These are phyloP conservation scores for Magnusiomyces paraingens DNA, from an alignment of 1,139 yeast genomes.

Conservation along the genomic window DNA sequence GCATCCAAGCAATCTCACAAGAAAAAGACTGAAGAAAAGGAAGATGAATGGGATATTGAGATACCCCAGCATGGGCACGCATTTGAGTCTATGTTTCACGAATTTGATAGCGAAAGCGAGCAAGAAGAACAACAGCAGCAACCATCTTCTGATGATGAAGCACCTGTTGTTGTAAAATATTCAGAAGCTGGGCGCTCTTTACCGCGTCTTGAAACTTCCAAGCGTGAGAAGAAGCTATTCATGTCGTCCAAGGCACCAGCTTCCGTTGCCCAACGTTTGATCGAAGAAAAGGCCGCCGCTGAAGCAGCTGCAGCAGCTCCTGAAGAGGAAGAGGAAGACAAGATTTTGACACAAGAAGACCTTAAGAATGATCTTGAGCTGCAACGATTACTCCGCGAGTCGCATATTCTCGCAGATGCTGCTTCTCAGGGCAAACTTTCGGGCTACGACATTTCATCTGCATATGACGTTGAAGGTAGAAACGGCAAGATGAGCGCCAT, in stretches of 20 bases:
- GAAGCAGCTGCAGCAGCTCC: constrained; percentile 13
- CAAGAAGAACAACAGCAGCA: constrained; percentile 5
- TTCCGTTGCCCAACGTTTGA: neutral
- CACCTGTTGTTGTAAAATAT: constrained; percentile 45
- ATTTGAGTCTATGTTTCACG: neutral
- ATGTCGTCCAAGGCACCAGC: constrained; percentile 39
- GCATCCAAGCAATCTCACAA: neutral
- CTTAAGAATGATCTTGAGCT: constrained; percentile 75
- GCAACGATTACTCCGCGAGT: constrained; percentile 75
- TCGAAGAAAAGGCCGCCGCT: constrained; percentile 26
- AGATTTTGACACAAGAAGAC: constrained; percentile 31
- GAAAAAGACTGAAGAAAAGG: neutral
- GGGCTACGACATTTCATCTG: constrained; percentile 70
- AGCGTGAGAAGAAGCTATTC: constrained; percentile 41
- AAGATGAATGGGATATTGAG: neutral
- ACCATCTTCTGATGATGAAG: constrained; percentile 15
- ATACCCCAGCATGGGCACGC: neutral
- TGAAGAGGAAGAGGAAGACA: constrained; percentile 28
- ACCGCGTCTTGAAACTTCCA: constrained; percentile 17
- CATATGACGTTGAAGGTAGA: constrained; percentile 24
- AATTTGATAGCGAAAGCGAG: constrained; percentile 8
- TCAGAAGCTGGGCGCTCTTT: neutral
- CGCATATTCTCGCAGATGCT: constrained; percentile 68
- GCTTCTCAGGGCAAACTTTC: constrained; percentile 34
- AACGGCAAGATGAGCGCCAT: neutral